Conservation (phyloP, 768 basidiomycete species). For the Pleurotus ostreatus region DNA sequence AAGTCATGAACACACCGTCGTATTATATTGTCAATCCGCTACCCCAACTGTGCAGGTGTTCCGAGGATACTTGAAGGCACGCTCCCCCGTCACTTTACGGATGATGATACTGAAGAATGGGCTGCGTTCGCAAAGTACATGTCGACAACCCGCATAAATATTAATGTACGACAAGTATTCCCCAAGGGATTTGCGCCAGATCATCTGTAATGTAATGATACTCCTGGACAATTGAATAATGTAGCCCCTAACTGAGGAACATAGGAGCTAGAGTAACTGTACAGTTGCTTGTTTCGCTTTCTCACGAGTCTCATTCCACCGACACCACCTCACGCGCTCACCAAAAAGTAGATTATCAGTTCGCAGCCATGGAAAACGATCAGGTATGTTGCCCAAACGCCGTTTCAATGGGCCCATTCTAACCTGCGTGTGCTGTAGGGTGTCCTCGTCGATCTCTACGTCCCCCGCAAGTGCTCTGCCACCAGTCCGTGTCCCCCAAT, state of each 20-base stretch:
- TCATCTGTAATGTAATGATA: neutral
- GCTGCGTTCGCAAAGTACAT: slow-evolving; percentile 60
- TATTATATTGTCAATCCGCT: neutral
- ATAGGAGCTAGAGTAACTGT: neutral
- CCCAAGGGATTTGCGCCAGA: slow-evolving; percentile 58
- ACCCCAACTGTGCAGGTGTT: slow-evolving; percentile 46
- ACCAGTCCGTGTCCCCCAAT: slow-evolving; percentile 65
- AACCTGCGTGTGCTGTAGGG: slow-evolving; percentile 49
- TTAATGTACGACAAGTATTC: slow-evolving; percentile 90
- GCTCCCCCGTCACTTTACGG: slow-evolving; percentile 57
- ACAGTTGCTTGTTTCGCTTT: slow-evolving; percentile 2
- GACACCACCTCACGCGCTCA: neutral
- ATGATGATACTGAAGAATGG: slow-evolving; percentile 44
- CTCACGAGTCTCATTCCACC: slow-evolving; percentile 1
- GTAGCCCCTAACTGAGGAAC: neutral
- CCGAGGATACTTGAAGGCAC: slow-evolving; percentile 85
- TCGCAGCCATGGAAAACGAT: slow-evolving; percentile 78
- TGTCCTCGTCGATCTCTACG: slow-evolving; percentile 99
- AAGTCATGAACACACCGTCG: slow-evolving; percentile 15
- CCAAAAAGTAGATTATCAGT: neutral
- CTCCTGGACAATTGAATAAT: neutral
- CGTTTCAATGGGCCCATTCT: neutral
- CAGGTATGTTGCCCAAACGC: slow-evolving; percentile 47
- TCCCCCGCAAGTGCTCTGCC: slow-evolving; percentile 98
- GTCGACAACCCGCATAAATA: slow-evolving; percentile 71